These are phyloP conservation scores for Moesziomyces aphidis DNA, from an alignment of 1,284 basidiomycete genomes.

Conservation along the genomic window DNA sequence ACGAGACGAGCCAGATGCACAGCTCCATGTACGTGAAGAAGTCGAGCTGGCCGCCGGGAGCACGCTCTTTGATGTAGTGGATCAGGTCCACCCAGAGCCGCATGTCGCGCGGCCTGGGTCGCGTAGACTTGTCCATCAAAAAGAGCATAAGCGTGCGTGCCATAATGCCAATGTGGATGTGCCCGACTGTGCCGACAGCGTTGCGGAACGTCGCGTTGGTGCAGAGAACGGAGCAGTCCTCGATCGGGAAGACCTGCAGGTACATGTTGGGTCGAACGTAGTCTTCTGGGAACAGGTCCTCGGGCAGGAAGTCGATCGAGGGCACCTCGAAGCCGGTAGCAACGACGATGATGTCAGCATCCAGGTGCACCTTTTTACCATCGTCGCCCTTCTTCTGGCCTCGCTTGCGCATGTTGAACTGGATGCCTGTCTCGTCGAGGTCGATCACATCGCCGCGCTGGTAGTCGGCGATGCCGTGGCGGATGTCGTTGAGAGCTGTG, in stretches of 20 bases:
- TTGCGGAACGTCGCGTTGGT: slow-evolving; percentile 75
- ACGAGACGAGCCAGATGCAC: slow-evolving; percentile 60
- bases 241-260: slow-evolving; percentile 75
- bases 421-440: slow-evolving; percentile 71
- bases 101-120: slow-evolving; percentile 74
- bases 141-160: slow-evolving; percentile 75
- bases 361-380: slow-evolving; percentile 68
- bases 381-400: slow-evolving; percentile 64
- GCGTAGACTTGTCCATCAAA: slow-evolving; percentile 73
- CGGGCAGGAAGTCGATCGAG: slow-evolving; percentile 73
- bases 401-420: slow-evolving; percentile 67
- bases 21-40: slow-evolving; percentile 78
- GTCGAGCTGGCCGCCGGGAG: slow-evolving; percentile 73
- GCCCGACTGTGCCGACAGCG: slow-evolving; percentile 61
- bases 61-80: slow-evolving; percentile 74
- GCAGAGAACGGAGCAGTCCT: slow-evolving; percentile 73
- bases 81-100: slow-evolving; percentile 76
- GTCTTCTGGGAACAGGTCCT: slow-evolving; percentile 75
- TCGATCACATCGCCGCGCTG: slow-evolving; percentile 73
- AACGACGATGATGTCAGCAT: slow-evolving; percentile 74
- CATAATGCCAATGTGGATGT: slow-evolving; percentile 69
- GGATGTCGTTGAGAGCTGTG: slow-evolving; percentile 73
- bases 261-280: slow-evolving; percentile 74
- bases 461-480: slow-evolving; percentile 72
- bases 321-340: slow-evolving; percentile 76